Evolutionary conservation across 768 basidiomycete species (phyloP), one percentile per base, ranked within the genome.

Genomic region (Serendipita sp.): DNA sequence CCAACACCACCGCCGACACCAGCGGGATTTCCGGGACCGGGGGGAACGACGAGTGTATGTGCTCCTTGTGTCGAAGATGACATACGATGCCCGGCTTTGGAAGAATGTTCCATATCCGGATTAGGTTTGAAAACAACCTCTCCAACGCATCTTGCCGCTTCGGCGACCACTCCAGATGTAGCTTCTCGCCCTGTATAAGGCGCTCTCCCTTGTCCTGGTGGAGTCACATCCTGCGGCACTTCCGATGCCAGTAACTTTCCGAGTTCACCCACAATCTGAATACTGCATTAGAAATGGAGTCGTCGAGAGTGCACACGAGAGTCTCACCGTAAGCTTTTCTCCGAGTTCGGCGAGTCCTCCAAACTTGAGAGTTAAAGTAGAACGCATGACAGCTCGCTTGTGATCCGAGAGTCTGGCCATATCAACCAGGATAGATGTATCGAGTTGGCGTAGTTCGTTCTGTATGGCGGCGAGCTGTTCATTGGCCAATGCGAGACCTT

Each of bases 301-400:
- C 3, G 14, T 20, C 42, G 22, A 38, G 7, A 5, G 14, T 38
- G 5, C 14, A 17, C 28, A 41, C 14, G n/a, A 61, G 13, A 26
- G 2, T 71, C 76, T 62, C 56, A 78, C 77, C 14, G 72, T 74
- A 62, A 89, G 86, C 73, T 90, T 94, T 74, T 93, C 88, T 61
- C 85, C 86, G 63, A 82, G 83, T 71, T 96, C 93, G 48, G 84
- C 72, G 45, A 95, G 72, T 3, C 89, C 92, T 24, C 90, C 90
- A 69, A 94, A 93, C 74, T 95, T 94, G 68, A 89, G 73, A 0
- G 81, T 81, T 81, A 95, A 82, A 75, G 84, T 88, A 44, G 79
- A 75, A 65, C 81, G 82, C 2, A 85, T 77, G 14, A 79, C 80
- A 3, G 76, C 73, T 41, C 93, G 81, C 74, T 95, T 97, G 70